Base-by-base conservation (phyloP, 352 stramenopile genomes). In the Pythium phragmitis region DNA sequence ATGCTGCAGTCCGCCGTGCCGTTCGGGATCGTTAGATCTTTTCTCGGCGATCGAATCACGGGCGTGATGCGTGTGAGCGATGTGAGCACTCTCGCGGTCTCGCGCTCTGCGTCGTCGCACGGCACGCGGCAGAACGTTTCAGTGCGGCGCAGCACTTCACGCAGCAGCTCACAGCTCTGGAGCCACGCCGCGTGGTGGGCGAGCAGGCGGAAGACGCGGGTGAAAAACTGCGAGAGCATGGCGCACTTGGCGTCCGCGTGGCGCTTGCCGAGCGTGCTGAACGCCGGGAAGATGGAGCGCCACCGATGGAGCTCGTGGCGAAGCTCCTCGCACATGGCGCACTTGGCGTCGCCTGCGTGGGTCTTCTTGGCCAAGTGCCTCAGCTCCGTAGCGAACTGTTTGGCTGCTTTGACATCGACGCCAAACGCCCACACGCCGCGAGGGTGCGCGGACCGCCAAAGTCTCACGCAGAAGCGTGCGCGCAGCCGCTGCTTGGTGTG, bases 381-480 rank as follows among this genome's bases (percentile, higher is more conserved):
- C 55, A 85, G 69, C 26, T 73, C 64, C 34, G 69, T 33, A 57
- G 80, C 73, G 43, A 84, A 77, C 26, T 60, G 51, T 28, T 73
- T 78, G 34, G 87, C 47, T 19, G 87, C 74, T 21, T 68, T 59
- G 42, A 88, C 66, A 57, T 50, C 67, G 1, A 79, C 55, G 26
- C 72, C 73, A 30, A 83, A 75, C 11, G 68, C 67, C 74, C 77
- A 83, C 23, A 56, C 55, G 28, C 16, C 30, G 34, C 28, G 34
- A 12, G 12, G 39, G 39, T 17, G 13, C 16, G 3, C 16, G 13
- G 39, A 19, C 17, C 69, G 70, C 34, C 62, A 57, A 65, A 89
- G 73, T 48, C 79, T 73, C 26, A 89, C 77, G 60, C 80, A 89
- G 67, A 89, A 89, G 41, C 72, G 74, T 33, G 75, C 67, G 11